Conservation (phyloP, 2,329 filamentous ascomycete genomes). For the Ophiostoma sp. region DNA sequence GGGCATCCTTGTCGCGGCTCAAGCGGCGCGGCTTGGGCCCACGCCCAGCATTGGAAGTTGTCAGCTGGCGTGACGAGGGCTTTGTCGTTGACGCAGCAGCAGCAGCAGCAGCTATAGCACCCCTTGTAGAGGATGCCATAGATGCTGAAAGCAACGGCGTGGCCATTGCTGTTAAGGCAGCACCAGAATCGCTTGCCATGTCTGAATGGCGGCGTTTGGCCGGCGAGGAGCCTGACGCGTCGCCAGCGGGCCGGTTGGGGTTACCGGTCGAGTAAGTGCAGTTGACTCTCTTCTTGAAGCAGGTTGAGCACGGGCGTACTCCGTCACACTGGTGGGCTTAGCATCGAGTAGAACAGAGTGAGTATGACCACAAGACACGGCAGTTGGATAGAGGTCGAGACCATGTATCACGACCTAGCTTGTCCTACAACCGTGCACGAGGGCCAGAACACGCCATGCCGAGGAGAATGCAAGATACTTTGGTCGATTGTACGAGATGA, state of each 20-base stretch:
- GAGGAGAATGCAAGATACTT: not conserved
- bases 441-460: not conserved
- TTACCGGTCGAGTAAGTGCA: slow-evolving; percentile 37
- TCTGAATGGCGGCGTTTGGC: slow-evolving; percentile 16
- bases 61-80: not conserved
- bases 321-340: slow-evolving; percentile 49
- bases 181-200: not conserved
- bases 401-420: not conserved
- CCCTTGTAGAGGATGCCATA: not conserved
- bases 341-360: not conserved
- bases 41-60: not conserved
- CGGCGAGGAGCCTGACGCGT: not conserved
- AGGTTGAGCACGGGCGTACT: slow-evolving; percentile 51
- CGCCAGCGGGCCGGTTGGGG: not conserved
- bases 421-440: not conserved
- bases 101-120: not conserved
- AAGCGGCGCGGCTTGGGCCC: not conserved
- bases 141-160: not conserved
- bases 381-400: not conserved
- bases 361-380: too few relatives aligned
- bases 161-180: not conserved
- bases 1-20: not conserved
- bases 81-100: slow-evolving; percentile 7
- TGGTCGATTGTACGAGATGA: not conserved
- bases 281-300: slow-evolving; percentile 46